A percentile compares a stretch with the other conserved stretches of the same genome.
Evolutionary conservation across 495 filamentous ascomycete species (phyloP).

Genomic region (Monascus purpureus): DNA sequence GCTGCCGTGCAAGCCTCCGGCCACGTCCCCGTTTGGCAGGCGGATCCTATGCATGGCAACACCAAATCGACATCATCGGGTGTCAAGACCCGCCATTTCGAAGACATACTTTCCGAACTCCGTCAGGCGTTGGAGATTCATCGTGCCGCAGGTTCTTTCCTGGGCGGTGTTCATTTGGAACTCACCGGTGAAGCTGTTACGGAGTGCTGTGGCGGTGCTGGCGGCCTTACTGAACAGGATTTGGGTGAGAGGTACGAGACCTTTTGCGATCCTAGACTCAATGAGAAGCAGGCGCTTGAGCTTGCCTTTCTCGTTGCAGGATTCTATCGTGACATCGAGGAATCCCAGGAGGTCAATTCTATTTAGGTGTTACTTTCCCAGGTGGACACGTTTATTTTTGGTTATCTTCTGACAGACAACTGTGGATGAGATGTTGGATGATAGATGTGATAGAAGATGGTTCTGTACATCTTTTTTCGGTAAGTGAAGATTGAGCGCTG

Average conservation of each 20-base stretch:
- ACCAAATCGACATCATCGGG: conserved; percentile 43
- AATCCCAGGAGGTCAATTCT: background rate
- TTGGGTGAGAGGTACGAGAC: conserved; percentile 78
- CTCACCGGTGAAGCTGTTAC: conserved; percentile 92
- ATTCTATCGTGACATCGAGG: background rate
- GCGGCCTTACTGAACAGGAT: conserved; percentile 75
- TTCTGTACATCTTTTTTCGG: no score
- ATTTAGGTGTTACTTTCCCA: no score
- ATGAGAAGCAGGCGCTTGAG: conserved; percentile 84
- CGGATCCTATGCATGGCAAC: conserved; percentile 94
- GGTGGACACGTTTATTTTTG: no score
- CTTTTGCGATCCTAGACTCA: conserved; percentile 88
- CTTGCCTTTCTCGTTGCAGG: background rate
- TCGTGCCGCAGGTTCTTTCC: conserved; percentile 61
- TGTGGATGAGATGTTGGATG: no score
- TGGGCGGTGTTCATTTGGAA: conserved; percentile 92
- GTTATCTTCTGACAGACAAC: no score
- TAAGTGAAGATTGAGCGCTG: no score
- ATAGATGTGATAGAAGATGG: no score
- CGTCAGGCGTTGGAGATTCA: conserved; percentile 70
- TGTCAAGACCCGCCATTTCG: conserved; percentile 83
- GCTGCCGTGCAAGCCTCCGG: conserved; percentile 61
- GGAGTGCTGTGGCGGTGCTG: conserved; percentile 87
- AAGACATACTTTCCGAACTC: conserved; percentile 74
- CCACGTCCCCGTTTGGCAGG: conserved; percentile 86